phyloP scores from a whole-genome alignment of 441 rosid species.

The Hura crepitans region DNA sequence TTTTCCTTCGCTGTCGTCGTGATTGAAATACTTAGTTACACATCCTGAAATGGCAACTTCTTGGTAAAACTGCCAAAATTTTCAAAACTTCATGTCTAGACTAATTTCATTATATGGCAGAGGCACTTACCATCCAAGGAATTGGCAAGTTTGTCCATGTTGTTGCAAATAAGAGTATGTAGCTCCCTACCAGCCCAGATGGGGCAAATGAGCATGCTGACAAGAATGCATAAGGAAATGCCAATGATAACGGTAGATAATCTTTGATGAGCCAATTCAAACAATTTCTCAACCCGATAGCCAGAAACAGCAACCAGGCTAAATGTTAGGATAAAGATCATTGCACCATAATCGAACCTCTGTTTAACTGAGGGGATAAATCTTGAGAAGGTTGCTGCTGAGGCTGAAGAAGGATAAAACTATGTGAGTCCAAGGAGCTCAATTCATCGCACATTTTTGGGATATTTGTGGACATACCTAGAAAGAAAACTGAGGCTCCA shows the following conservation, averaged over 20 bases:
- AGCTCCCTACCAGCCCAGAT: constrained; percentile 90
- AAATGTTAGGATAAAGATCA: constrained; percentile 80
- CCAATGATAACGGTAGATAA: constrained; percentile 61
- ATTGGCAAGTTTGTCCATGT: constrained; percentile 58
- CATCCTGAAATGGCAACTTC: constrained; percentile 30
- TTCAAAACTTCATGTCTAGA: too few species aligned
- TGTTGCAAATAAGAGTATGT: constrained; percentile 40
- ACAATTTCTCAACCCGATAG: constrained; percentile 49
- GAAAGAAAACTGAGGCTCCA: constrained; percentile 56
- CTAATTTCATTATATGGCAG: too few species aligned
- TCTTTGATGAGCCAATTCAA: constrained; percentile 49
- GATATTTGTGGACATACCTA: constrained; percentile 36
- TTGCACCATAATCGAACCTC: constrained; percentile 61
- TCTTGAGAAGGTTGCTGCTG: constrained; percentile 58
- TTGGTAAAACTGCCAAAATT: constrained; percentile 29
- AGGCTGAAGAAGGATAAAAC: constrained; percentile 38
- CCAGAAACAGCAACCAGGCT: constrained; percentile 71
- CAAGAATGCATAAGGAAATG: constrained; percentile 44
- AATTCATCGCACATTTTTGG: not conserved
- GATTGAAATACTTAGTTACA: too few species aligned
- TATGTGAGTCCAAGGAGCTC: not conserved
- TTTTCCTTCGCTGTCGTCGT: too few species aligned
- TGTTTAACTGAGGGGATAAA: constrained; percentile 67
- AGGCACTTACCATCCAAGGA: constrained; percentile 55
- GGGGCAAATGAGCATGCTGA: constrained; percentile 57